Base-by-base conservation (phyloP, 208 protist species). In the Vickermania spadyakhi region DNA sequence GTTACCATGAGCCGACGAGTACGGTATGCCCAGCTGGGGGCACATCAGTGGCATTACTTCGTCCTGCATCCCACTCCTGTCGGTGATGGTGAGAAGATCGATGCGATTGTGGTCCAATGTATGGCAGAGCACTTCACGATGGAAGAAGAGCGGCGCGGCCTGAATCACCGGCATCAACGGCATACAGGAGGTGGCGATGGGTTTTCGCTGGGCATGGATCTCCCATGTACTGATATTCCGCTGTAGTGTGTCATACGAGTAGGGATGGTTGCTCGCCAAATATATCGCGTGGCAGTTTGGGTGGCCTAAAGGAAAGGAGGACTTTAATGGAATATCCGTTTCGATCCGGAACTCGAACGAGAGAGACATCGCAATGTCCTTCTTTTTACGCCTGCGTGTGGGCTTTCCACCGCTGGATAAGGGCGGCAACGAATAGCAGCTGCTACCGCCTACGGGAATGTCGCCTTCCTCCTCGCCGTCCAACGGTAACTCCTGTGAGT, bases 211-310 rank as follows among this genome's bases (percentile, higher is more conserved):
- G 11, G 55, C 45, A 49, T n/a, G 26, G 51, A 41, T 59, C 62
- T 81, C 73, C 86, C 87, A 94, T n/a, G 54, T 55, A 7, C 55
- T 22, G 49, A 94, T 64, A 54, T 88, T 73, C 30, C 79, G 68
- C 61, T 91, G 77, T 56, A 93, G 63, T 4, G 75, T 81, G 18
- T 50, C 60, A 71, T 91, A 96, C 3, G 82, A 73, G 73, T 97
- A 96, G 1, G 94, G 94, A 65, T 95, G 90, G 53, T 91, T 95
- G 69, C 90, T 96, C 11, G 91, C 91, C 58, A 97, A 86, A 77
- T 89, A 95, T 0, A 87, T 84, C 13, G 82, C 75, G 13, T 66
- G 59, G 53, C 73, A 77, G 45, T 80, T 64, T 0, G 69, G 81
- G 7, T 81, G 70, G 5, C 84, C 84, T 28, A 81, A 58, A 2